Base-by-base conservation (phyloP, 108 stramenopile species). In the Chaetoceros muelleri region DNA sequence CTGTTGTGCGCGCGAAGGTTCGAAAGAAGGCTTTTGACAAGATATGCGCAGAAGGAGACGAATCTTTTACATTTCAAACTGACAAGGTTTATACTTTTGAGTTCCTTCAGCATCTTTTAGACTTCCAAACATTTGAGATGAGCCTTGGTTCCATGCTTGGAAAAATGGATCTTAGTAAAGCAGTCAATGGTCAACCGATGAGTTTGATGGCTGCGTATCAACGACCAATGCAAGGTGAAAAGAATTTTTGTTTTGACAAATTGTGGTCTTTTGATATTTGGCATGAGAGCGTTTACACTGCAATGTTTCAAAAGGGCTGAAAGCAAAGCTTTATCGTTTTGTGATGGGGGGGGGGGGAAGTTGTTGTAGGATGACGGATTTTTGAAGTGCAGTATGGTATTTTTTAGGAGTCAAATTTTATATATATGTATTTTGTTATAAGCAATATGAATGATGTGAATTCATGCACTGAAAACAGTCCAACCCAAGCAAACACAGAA, bases 181-280 rank as follows among this genome's bases (percentile, higher is more conserved):
- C 72, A 7, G 54, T 86, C 46, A 67, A 76, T 64, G 88, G 88
- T n/a, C 84, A 86, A 29, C 82, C 88, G 5, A 50, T 84, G 3
- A 70, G 75, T 61, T 64, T 82, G 24, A 72, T 82, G 69, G 75
- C 82, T 19, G 56, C 54, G 2, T 53, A 72, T 52, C 56, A 51
- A 5, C 52, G 55, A 24, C 46, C 30, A 24, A 52, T 28, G 21
- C 56, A 55, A 23, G 61, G 60, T 17, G 31, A 1, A 28, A 13
- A 45, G 44, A 24, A 20, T 10, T 26, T 57, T 13, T 31, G 50
- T 1, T 53, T n/a, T n/a, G 28, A 58, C 5, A 21, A 34, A 46
- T 28, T 88, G 2, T 91, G 89, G 89, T 73, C 76, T 8, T 90
- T 90, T 68, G 88, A 90, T 60, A 25, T 90, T 54, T 84, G 80